Evolutionary conservation across 177 flowering plant species (phyloP).

Genomic region (Vitis hybrid): DNA sequence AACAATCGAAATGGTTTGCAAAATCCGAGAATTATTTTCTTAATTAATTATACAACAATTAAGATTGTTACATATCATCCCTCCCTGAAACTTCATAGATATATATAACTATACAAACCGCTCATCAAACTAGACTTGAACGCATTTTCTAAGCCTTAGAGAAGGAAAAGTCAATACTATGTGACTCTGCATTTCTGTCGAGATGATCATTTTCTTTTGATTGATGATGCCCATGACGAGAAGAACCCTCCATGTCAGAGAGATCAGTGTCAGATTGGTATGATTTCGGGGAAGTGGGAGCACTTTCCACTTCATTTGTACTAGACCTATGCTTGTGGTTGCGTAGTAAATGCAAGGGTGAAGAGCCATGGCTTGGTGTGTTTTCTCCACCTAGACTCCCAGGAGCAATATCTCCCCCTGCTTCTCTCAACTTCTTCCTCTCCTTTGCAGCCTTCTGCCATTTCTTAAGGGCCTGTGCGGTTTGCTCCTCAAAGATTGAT

Average conservation of each 20-base stretch:
- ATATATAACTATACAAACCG: too few relatives aligned
- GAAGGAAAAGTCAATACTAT: conserved; percentile 24
- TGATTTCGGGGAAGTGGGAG: conserved; percentile 18
- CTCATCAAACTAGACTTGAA: too few relatives aligned
- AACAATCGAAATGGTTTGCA: too few relatives aligned
- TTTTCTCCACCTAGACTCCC: conserved; percentile 28
- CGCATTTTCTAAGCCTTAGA: conserved; percentile 4
- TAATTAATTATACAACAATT: too few relatives aligned
- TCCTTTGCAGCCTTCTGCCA: conserved; percentile 57
- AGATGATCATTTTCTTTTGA: background rate
- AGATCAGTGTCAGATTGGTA: conserved; percentile 29
- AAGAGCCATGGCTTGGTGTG: conserved; percentile 32
- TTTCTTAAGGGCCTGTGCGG: conserved; percentile 56
- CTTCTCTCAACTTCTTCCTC: conserved; percentile 34
- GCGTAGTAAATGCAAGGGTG: conserved; percentile 43
- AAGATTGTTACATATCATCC: too few relatives aligned
- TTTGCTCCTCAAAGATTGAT: conserved; percentile 69
- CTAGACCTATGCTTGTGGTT: conserved; percentile 16
- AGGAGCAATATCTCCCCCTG: conserved; percentile 6
- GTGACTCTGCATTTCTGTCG: background rate
- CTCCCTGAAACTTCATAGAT: too few relatives aligned
- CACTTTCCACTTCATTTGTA: conserved; percentile 21
- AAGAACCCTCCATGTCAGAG: conserved; percentile 20
- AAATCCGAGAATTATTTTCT: too few relatives aligned
- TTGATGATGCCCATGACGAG: background rate